Conservation (phyloP, 352 stramenopile species). For the Pythium rishiriense region DNA sequence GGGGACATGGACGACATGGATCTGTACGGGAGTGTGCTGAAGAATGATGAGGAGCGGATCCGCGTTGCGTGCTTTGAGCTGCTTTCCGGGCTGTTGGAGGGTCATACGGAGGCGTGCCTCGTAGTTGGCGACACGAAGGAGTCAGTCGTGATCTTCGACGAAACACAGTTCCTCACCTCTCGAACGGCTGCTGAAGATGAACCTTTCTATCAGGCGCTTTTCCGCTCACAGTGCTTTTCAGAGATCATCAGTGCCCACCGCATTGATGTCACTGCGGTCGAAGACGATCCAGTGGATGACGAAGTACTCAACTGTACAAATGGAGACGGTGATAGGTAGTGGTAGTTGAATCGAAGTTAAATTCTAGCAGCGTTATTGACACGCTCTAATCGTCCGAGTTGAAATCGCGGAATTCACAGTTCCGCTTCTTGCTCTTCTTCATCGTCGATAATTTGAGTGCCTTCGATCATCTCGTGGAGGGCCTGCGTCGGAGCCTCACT, state of each 20-base stretch:
- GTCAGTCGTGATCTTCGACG: conserved; percentile 87
- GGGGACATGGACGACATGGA: not conserved
- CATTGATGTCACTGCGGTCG: conserved; percentile 53
- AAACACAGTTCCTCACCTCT: conserved; percentile 77
- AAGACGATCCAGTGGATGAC: conserved; percentile 19
- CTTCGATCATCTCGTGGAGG: conserved; percentile 5
- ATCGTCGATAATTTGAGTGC: conserved; percentile 14
- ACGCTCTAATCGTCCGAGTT: not conserved
- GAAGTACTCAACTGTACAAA: not conserved
- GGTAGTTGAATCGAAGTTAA: too few relatives aligned
- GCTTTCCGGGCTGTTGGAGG: conserved; percentile 58
- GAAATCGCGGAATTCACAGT: conserved; percentile 8
- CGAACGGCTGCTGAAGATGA: conserved; percentile 47
- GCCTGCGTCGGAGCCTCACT: not conserved
- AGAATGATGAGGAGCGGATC: conserved; percentile 36
- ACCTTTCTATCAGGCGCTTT: conserved; percentile 63
- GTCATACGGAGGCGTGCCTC: conserved; percentile 73
- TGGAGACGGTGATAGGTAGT: conserved; percentile 8
- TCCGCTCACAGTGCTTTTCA: conserved; percentile 83
- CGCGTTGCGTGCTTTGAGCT: conserved; percentile 69
- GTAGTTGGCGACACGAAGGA: conserved; percentile 85
- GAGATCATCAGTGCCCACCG: conserved; percentile 80
- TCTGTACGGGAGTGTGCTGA: conserved; percentile 6
- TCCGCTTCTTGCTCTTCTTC: conserved; percentile 17
- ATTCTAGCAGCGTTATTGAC: not conserved